Base-by-base conservation (phyloP, 2,329 filamentous ascomycete genomes). In the Sclerotinia borealis region DNA sequence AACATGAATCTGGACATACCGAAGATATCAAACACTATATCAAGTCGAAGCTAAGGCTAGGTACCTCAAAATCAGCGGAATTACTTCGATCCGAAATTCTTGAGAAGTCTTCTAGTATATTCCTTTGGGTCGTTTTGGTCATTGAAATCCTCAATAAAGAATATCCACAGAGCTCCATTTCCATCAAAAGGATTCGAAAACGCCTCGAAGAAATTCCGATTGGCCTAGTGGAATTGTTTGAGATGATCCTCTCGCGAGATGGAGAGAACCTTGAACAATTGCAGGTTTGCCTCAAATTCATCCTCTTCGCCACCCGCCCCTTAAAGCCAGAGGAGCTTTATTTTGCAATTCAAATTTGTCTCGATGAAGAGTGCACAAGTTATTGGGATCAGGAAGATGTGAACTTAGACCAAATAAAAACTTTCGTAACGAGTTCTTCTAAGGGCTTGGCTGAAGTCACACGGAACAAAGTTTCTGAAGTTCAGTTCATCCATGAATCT, bases 201-300 rank as follows among this genome's bases (percentile, higher is more conserved):
- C 66, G 0, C 71, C 5, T 68, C 81, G 10, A 80, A 13, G 49
- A 73, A 67, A 66, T 71, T 63, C 65, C 67, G 11, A 51, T 54
- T 10, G 52, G 55, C 41, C 31, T 71, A n/a, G 59, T 31, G 5
- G 67, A 68, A 1, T 58, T 69, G 43, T 65, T 69, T 52, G 51
- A 64, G n/a, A 61, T 66, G 48, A 69, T 69, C 13, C 48, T 71
- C 65, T 56, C 34, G 70, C 76, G 81, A 19, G 83, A 87, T 59
- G 22, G 61, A 0, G 43, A 74, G 0, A 75, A 83, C 6, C 72
- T 73, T 52, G 72, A 79, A 0, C 72, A 76, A 0, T 66, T 85
- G 0, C 61, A 77, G 0, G 66, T 82, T 0, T 84, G 79, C 36
- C 64, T 87, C 0, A 77, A 81, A 25, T 86, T 80, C 80, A 74